Evolutionary conservation across 1,284 basidiomycete genomes (phyloP).

Genomic region (Bothia castanella): DNA sequence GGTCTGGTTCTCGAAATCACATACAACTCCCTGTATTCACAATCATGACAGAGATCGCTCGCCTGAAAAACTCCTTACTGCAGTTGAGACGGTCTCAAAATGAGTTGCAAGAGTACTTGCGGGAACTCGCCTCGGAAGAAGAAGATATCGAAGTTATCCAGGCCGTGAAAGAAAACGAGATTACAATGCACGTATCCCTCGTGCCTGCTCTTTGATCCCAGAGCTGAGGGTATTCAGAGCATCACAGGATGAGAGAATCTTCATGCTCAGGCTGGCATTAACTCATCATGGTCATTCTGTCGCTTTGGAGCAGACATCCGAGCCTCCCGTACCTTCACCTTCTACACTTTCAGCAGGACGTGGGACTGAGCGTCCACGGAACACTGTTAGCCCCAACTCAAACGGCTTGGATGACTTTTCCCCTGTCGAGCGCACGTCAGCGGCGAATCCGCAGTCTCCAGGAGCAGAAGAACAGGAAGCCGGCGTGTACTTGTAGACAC

Average conservation of each 20-base stretch:
- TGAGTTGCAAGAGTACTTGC: conserved; percentile 49
- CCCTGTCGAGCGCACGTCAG: neutral
- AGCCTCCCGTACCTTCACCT: neutral
- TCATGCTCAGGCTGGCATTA: conserved; percentile 61
- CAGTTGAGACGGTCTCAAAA: conserved; percentile 64
- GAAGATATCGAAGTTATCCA: conserved; percentile 44
- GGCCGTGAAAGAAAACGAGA: conserved; percentile 52
- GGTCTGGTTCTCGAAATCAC: conserved; percentile 39
- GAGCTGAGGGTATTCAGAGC: conserved; percentile 42
- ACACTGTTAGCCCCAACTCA: conserved; percentile 4
- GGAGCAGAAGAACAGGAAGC: conserved; percentile 7
- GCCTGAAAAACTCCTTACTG: conserved; percentile 68
- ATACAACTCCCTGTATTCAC: neutral
- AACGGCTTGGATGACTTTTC: conserved; percentile 14
- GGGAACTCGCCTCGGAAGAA: conserved; percentile 27
- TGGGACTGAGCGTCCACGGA: conserved; percentile 6
- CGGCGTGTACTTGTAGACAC: conserved; percentile 30
- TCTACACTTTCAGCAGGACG: neutral
- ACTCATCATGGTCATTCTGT: conserved; percentile 54
- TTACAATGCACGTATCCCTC: conserved; percentile 40
- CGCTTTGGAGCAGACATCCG: conserved; percentile 20
- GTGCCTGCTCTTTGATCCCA: neutral
- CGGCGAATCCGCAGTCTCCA: neutral
- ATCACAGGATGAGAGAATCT: conserved; percentile 68
- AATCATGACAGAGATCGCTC: conserved; percentile 58